Conservation (phyloP, 495 filamentous ascomycete genomes). For the Aspergillus incahuasiensis region DNA sequence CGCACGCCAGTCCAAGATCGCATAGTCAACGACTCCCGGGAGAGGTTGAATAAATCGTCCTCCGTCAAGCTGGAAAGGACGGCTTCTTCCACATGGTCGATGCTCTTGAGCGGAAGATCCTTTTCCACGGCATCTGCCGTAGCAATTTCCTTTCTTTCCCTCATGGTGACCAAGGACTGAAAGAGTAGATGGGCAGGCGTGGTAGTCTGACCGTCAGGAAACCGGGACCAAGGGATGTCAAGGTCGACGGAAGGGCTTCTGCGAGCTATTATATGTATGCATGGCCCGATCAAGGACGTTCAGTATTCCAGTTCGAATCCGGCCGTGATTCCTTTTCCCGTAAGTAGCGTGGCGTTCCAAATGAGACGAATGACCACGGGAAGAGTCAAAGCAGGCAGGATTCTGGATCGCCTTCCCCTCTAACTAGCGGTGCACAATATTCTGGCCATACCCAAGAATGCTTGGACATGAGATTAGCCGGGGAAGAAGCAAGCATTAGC, state of each 20-base stretch:
- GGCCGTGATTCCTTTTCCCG: background rate
- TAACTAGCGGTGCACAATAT: background rate
- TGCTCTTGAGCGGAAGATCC: conserved; percentile 12
- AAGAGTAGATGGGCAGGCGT: background rate
- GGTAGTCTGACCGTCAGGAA: background rate
- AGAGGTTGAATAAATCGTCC: conserved; percentile 32
- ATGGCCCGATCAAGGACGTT: background rate
- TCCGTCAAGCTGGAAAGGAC: conserved; percentile 35
- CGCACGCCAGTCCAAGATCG: conserved; percentile 33
- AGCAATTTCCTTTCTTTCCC: background rate
- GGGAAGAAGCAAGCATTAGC: background rate
- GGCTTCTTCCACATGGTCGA: conserved; percentile 32
- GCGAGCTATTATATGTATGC: conserved; percentile 2
- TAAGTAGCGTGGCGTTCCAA: conserved; percentile 1
- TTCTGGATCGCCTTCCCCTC: background rate
- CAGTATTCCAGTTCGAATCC: background rate
- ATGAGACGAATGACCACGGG: conserved; percentile 4
- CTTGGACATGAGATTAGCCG: conserved; percentile 7
- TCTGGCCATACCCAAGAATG: background rate
- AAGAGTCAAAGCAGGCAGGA: background rate
- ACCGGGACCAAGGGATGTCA: background rate
- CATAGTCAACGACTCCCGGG: conserved; percentile 25
- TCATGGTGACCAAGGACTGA: conserved; percentile 1
- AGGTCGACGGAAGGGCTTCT: background rate
- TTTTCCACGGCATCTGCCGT: background rate